Evolutionary conservation across 1,284 basidiomycete genomes (phyloP).

Genomic region (Phenoliferia sp.): DNA sequence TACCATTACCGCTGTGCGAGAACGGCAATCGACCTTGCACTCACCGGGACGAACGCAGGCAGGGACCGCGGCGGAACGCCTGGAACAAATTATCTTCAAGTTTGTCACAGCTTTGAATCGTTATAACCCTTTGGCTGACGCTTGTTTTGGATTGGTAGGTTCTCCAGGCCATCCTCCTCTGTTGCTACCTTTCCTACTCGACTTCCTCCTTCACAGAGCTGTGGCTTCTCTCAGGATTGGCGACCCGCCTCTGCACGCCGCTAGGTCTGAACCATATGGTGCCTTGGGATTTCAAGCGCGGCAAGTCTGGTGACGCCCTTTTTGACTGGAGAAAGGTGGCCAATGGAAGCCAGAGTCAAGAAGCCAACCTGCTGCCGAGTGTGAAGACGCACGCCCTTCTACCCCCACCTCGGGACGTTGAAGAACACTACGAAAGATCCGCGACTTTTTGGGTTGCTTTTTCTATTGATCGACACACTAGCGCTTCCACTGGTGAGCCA

Average conservation of each 20-base stretch:
- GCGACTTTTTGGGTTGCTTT: slow-evolving; percentile 31
- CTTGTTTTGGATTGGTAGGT: slow-evolving; percentile 8
- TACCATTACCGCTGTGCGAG: slow-evolving; percentile 21
- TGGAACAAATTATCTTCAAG: slow-evolving; percentile 18
- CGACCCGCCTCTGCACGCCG: slow-evolving; percentile 24
- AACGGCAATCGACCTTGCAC: neutral
- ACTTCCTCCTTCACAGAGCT: slow-evolving; percentile 18
- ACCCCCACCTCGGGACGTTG: slow-evolving; percentile 5
- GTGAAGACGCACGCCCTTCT: slow-evolving; percentile 13
- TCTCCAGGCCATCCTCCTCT: slow-evolving; percentile 23
- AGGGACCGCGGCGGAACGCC: neutral
- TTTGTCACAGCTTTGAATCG: neutral
- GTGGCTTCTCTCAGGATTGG: slow-evolving; percentile 23
- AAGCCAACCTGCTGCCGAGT: neutral
- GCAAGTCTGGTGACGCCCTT: slow-evolving; percentile 2
- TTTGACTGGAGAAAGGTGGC: slow-evolving; percentile 16
- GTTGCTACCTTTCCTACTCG: slow-evolving; percentile 21
- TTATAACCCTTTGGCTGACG: no score
- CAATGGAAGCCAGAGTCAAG: neutral
- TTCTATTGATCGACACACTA: slow-evolving; percentile 30
- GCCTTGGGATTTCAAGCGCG: slow-evolving; percentile 22
- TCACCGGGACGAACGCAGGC: neutral
- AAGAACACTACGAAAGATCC: slow-evolving; percentile 23
- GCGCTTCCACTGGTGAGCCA: slow-evolving; percentile 20
- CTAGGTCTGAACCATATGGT: slow-evolving; percentile 26